Evolutionary conservation across 495 filamentous ascomycete genomes (phyloP).

Genomic region (Penicillium steckii): DNA sequence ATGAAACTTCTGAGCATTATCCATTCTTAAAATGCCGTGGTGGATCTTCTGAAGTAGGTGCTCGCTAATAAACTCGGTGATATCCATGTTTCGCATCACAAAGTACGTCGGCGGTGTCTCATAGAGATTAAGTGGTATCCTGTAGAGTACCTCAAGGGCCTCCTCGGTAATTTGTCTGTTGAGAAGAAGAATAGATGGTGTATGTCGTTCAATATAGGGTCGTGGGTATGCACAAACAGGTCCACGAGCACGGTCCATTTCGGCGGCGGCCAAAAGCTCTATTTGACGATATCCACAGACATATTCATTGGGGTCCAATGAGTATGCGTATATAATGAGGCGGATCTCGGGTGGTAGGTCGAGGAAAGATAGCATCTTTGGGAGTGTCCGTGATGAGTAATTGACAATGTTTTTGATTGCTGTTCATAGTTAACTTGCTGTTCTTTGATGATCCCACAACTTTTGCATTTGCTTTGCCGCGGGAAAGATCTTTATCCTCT

Average conservation of each 20-base stretch:
- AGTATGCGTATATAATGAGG: constrained; percentile 12
- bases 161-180: constrained; percentile 19
- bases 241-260: constrained; percentile 9
- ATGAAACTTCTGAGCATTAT: constrained; percentile 12
- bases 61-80: constrained; percentile 21
- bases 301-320: constrained; percentile 17
- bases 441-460: not conserved
- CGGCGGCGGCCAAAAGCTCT: constrained; percentile 1
- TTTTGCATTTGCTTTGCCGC: not conserved
- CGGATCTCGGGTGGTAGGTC: constrained; percentile 17
- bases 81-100: constrained; percentile 20
- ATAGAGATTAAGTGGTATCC: constrained; percentile 12
- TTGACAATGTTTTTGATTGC: not conserved
- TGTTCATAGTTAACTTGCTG: not conserved
- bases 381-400: not conserved
- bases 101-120: constrained; percentile 17
- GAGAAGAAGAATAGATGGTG: constrained; percentile 18
- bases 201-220: constrained; percentile 11
- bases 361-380: constrained; percentile 8
- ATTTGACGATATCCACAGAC: constrained; percentile 12
- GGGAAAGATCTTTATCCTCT: not conserved
- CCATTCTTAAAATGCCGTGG: constrained; percentile 11
- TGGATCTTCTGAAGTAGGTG: constrained; percentile 15
- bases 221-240: constrained; percentile 10
- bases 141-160: constrained; percentile 19